Conservation (phyloP, 1,139 yeast species). For the Saccharomycopsis hybrid region DNA sequence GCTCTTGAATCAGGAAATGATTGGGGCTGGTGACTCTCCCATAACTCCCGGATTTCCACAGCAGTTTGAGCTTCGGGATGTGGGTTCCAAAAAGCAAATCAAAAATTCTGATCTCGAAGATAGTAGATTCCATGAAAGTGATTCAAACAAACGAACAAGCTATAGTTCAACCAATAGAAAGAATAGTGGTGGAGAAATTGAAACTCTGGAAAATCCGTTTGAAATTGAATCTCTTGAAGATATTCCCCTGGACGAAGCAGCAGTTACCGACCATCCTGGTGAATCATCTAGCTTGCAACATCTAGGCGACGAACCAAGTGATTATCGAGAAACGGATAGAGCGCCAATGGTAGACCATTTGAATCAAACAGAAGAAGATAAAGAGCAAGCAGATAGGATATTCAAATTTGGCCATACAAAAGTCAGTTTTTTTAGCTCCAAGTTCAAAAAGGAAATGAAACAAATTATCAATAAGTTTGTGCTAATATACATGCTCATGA, state of each 20-base stretch:
- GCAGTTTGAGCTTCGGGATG: constrained; percentile 1
- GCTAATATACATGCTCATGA: constrained; percentile 16
- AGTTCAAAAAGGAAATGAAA: constrained; percentile 10
- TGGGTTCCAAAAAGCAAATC: neutral
- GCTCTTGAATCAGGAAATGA: constrained; percentile 15
- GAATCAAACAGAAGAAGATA: neutral
- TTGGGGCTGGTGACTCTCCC: constrained; percentile 15
- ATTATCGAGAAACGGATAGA: neutral
- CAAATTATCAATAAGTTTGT: constrained; percentile 15
- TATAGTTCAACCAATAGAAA: neutral
- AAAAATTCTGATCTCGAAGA: too few relatives aligned
- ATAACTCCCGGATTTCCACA: constrained; percentile 4
- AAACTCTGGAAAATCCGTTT: constrained; percentile 4
- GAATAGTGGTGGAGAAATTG: neutral
- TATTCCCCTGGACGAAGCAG: neutral
- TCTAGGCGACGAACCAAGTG: too few relatives aligned
- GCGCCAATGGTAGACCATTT: neutral
- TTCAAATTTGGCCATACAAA: constrained; percentile 6
- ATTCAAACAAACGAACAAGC: neutral
- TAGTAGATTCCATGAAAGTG: neutral
- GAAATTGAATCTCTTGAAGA: constrained; percentile 2
- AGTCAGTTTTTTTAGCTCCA: constrained; percentile 17
- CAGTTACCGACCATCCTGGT: neutral
- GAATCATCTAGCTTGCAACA: too few relatives aligned
- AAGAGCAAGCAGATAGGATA: neutral